These are phyloP conservation scores for Sesbania bispinosa DNA, from an alignment of 306 rosid species.

Conservation along the genomic window DNA sequence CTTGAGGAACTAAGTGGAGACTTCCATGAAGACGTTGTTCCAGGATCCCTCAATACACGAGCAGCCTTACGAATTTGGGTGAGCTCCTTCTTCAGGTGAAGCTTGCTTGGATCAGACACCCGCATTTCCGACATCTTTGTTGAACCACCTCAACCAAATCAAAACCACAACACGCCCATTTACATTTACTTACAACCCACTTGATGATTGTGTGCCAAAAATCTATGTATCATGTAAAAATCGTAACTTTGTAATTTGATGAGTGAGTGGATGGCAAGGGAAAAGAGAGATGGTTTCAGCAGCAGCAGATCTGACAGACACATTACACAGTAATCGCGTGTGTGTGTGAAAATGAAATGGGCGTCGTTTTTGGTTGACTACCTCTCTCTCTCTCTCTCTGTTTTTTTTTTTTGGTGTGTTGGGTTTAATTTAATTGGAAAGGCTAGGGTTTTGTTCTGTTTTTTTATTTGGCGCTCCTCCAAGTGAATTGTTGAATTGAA, in stretches of 20 bases:
- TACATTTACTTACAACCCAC: constrained; percentile 15
- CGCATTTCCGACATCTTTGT: constrained; percentile 59
- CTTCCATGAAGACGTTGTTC: constrained; percentile 87
- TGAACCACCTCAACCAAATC: background rate
- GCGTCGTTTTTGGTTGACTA: constrained; percentile 1
- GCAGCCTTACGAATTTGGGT: constrained; percentile 97
- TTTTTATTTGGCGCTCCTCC: background rate
- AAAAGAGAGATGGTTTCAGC: background rate
- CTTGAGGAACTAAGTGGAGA: constrained; percentile 73
- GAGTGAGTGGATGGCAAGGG: background rate
- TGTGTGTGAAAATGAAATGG: constrained; percentile 30
- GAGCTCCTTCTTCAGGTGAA: constrained; percentile 80
- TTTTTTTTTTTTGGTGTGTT: background rate
- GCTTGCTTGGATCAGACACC: constrained; percentile 71
- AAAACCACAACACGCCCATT: constrained; percentile 1
- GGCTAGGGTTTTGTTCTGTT: constrained; percentile 10
- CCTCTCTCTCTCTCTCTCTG: background rate
- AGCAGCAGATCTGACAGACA: constrained; percentile 38
- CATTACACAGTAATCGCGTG: background rate
- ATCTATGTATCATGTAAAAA: background rate
- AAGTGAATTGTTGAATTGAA: constrained; percentile 33
- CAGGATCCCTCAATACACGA: constrained; percentile 88
- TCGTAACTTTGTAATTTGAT: background rate
- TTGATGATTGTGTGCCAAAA: too few species aligned
- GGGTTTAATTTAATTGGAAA: background rate